Base-by-base conservation (phyloP, 2,329 filamentous ascomycete species). In the Fusarium sp. region DNA sequence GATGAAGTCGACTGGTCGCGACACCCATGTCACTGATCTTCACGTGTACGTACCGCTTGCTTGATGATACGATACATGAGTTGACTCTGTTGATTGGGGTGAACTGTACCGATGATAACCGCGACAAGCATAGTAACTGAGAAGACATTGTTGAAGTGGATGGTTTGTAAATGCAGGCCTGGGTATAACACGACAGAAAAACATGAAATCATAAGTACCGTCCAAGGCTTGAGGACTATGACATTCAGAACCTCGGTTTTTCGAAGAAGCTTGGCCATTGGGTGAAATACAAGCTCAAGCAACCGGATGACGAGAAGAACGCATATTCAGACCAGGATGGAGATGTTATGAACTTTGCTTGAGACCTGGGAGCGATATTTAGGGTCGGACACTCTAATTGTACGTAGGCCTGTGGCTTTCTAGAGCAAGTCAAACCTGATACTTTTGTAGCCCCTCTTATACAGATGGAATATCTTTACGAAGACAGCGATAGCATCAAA, bases 241-340 rank as follows among this genome's bases (percentile, higher is more conserved):
- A 3, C 11, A n/a, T 5, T 20, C 3, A 8, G 2, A 12, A 3
- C 12, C 8, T 20, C 12, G n/a, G 3, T 3, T 2, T 34, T 34
- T 4, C 1, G 3, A 18, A 51, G 11, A n/a, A 9, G 3, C 3
- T 14, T 32, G 30, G 3, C 11, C 5, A 18, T 32, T 9, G 15
- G 15, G 3, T 10, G 22, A 8, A 18, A 24, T 50, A 7, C 8
- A 5, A n/a, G 15, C 15, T 50, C 5, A n/a, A 30, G 20, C 22
- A 14, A 6, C 39, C 14, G 2, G 0, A 24, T 8, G 14, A 22
- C 20, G 10, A 3, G 26, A 5, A 17, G 45, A 48, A 15, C 20
- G 26, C 26, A 10, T 17, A 0, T 15, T n/a, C 20, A n/a, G 10
- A 10, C 11, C 20, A 30, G 20, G 18, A 22, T 3, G 6, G 14